Percentiles rank a stretch among this genome's conserved stretches.
Evolutionary conservation across 306 rosid species (phyloP).

Genomic region (Inga leiocalycina): DNA sequence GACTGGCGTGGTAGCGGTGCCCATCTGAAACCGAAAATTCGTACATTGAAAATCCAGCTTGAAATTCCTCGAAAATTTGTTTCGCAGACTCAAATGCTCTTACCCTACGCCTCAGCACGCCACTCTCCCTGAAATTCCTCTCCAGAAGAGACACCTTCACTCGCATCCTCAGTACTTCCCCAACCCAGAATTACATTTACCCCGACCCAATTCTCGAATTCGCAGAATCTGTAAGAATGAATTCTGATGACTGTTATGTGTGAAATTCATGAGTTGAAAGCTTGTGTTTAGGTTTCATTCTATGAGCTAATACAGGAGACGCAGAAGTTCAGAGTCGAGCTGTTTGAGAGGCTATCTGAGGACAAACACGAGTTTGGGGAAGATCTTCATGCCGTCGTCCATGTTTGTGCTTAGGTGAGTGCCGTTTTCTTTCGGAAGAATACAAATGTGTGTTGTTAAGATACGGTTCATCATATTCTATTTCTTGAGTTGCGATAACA

Average conservation of each 20-base stretch:
- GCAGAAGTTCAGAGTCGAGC: conserved; percentile 56
- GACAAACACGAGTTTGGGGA: no score
- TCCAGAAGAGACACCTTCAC: conserved; percentile 28
- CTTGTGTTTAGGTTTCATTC: background rate
- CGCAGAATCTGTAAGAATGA: conserved; percentile 44
- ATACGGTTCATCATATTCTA: no score
- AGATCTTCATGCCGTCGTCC: conserved; percentile 51
- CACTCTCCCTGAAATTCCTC: conserved; percentile 24
- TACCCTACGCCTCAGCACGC: conserved; percentile 25
- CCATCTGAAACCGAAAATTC: no score
- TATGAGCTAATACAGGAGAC: conserved; percentile 51
- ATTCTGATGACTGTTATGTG: background rate
- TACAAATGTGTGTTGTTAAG: no score
- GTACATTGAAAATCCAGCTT: no score
- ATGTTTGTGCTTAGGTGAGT: conserved; percentile 65
- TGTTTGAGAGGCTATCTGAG: conserved; percentile 50
- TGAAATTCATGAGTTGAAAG: background rate
- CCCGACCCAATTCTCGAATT: conserved; percentile 68
- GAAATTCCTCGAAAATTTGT: conserved; percentile 40
- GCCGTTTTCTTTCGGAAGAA: no score
- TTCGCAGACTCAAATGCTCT: conserved; percentile 25
- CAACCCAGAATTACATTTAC: conserved; percentile 46
- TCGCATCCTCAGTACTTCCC: conserved; percentile 28
- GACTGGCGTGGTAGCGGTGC: no score
- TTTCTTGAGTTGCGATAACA: no score